A percentile compares a stretch with the other conserved stretches of the same genome.
phyloP scores from a whole-genome alignment of 1,284 basidiomycete genomes.

The Gymnopus androsaceus region DNA sequence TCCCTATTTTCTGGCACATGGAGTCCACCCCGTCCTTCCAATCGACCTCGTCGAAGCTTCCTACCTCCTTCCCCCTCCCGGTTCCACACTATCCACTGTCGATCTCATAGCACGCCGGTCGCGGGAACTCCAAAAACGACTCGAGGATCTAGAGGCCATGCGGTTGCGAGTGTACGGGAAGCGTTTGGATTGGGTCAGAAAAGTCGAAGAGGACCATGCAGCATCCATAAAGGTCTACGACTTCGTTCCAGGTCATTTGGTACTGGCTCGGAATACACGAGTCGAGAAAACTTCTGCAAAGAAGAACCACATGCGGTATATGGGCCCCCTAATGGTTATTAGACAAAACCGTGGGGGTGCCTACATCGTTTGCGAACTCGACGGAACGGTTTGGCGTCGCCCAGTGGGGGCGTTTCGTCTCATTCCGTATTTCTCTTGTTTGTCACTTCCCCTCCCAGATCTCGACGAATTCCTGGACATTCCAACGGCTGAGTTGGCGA shows the following conservation, averaged over 20 bases:
- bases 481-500: too few species aligned
- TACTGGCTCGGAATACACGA: slow-evolving; percentile 19
- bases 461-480: too few species aligned
- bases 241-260: slow-evolving; percentile 23
- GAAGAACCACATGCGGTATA: slow-evolving; percentile 22
- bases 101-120: slow-evolving; percentile 11
- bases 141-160: slow-evolving; percentile 13
- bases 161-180: not conserved
- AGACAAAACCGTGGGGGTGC: too few species aligned
- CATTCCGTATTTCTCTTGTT: too few species aligned
- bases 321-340: slow-evolving; percentile 18
- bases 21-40: slow-evolving; percentile 22
- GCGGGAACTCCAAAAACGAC: slow-evolving; percentile 2
- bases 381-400: too few species aligned
- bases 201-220: not conserved
- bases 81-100: not conserved
- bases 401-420: too few species aligned
- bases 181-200: not conserved
- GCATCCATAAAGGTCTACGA: not conserved
- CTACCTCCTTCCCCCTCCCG: not conserved
- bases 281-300: slow-evolving; percentile 18
- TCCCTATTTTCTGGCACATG: slow-evolving; percentile 24
- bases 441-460: too few species aligned
- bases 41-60: slow-evolving; percentile 24
- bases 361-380: too few species aligned